phyloP scores from a whole-genome alignment of 2,329 filamentous ascomycete genomes.

The Colletotrichum gloeosporioides region DNA sequence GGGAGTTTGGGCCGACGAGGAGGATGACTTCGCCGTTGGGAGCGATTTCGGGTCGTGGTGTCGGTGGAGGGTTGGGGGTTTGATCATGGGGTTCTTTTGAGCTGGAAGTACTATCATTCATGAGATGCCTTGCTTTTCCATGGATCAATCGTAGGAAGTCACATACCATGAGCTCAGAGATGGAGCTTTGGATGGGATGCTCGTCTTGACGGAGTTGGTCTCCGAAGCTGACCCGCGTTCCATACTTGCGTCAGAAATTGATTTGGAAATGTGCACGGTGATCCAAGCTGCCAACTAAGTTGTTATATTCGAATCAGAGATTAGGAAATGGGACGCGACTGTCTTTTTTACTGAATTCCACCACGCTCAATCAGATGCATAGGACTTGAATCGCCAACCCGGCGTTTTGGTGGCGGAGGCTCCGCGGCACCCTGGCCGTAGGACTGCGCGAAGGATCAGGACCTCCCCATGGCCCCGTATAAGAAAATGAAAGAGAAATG shows the following conservation, averaged over 20 bases:
- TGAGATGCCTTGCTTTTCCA: fast-evolving
- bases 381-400: neutral
- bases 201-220: neutral
- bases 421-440: neutral
- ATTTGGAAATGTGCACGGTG: fast-evolving
- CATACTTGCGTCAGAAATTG: neutral
- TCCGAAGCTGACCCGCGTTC: neutral
- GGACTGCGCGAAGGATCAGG: conserved; percentile 5
- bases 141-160: fast-evolving
- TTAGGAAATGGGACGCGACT: fast-evolving
- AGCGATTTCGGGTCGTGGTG: neutral
- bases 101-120: fast-evolving
- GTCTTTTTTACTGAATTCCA: neutral
- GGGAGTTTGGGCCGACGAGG: neutral
- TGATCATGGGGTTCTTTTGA: neutral
- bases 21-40: conserved; percentile 1
- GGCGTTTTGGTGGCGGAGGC: neutral
- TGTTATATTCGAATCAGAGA: neutral
- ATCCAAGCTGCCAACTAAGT: fast-evolving
- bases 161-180: neutral
- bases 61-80: neutral
- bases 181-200: neutral
- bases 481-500: fast-evolving
- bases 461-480: neutral
- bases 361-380: neutral